Evolutionary conservation across 352 stramenopile genomes (phyloP), one percentile per base, ranked within the genome.

Genomic region (Globisporangium emineosum): DNA sequence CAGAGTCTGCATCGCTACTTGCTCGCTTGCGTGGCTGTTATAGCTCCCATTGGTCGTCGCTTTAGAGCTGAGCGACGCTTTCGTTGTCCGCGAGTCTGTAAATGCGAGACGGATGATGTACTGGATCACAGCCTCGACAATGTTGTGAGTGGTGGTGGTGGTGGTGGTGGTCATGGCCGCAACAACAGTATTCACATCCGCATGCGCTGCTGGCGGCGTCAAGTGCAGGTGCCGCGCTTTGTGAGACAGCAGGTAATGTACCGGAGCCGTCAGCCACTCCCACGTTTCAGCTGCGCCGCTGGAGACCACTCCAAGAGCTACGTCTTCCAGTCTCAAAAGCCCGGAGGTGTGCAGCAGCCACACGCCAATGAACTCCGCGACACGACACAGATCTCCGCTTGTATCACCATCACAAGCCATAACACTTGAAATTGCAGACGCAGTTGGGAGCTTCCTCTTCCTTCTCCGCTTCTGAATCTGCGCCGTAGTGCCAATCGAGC

Each of bases 71-170:
- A 30, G 32, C n/a, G 3, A 4, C 8, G 23, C n/a, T 6, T 12
- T 37, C 7, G 15, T 13, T 21, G 29, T 23, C 13, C 15, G 23
- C 13, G 55, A 52, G 25, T 56, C 35, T 29, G 29, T 21, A 40
- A 61, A 77, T 12, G 67, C 70, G 27, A 74, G 51, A 12, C 64
- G 67, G 19, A 74, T 51, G 53, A 73, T 47, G 60, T 74, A 66
- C 29, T 30, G 5, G 33, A 77, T 13, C 45, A 77, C 29, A 10
- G 30, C 27, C 13, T 57, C 52, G 7, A 49, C 64, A 13, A 69
- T 8, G 8, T 23, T 15, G 15, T 60, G 64, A 7, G 64, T 57
- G n/a, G 62, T 68, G 9, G 47, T 63, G 43, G 43, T 29, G 13
- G 64, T 57, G n/a, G 62, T 68, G 9, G 47, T 63, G 43, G 43